These are phyloP conservation scores for Albifimbria verrucaria DNA, from an alignment of 2,329 filamentous ascomycete species.

Conservation along the genomic window DNA sequence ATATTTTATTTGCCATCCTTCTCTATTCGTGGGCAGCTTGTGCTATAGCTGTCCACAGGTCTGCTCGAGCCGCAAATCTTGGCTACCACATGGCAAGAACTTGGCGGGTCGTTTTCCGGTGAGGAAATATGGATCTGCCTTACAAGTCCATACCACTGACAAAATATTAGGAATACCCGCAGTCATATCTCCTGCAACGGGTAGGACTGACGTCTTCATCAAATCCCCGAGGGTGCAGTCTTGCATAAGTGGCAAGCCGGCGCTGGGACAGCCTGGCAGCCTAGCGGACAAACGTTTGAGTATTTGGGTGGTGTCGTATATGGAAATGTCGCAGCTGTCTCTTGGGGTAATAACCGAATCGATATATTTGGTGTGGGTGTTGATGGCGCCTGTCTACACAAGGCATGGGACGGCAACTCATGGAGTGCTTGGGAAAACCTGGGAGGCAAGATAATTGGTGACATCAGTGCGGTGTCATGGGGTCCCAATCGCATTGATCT, in stretches of 20 bases:
- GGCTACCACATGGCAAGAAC: background rate
- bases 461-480: conserved; percentile 19
- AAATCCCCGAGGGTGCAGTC: background rate
- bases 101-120: background rate
- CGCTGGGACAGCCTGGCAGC: background rate
- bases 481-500: conserved; percentile 22
- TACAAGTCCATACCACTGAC: background rate
- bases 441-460: conserved; percentile 21
- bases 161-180: background rate
- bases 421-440: conserved; percentile 20
- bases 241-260: background rate
- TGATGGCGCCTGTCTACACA: conserved; percentile 19
- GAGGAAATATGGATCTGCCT: background rate
- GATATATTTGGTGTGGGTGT: conserved; percentile 19
- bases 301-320: conserved; percentile 11
- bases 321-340: conserved; percentile 16
- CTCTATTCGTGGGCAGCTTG: too few relatives aligned
- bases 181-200: background rate
- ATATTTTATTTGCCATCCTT: too few relatives aligned
- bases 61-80: too few relatives aligned
- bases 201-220: background rate
- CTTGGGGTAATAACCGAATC: conserved; percentile 18
- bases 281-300: conserved; percentile 3
- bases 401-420: conserved; percentile 11
- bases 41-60: too few relatives aligned